Evolutionary conservation across 169 alveolate species (phyloP).

Genomic region (Ichthyophthirius multifiliis): DNA sequence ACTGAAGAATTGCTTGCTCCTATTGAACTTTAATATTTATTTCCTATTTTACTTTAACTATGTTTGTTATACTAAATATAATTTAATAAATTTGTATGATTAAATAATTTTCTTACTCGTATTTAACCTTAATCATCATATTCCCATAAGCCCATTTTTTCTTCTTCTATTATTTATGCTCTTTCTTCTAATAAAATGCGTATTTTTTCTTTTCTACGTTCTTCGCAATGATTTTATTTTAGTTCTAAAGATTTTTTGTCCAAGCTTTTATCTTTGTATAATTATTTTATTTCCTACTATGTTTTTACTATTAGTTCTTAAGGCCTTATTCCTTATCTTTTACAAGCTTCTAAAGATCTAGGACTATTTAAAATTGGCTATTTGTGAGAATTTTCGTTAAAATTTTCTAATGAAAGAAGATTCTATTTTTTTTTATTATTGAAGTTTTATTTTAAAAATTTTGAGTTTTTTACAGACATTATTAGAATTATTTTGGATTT

Average conservation of each 20-base stretch:
- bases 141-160: neutral
- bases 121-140: neutral
- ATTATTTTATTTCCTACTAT: slow-evolving; percentile 15
- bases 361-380: slow-evolving; percentile 43
- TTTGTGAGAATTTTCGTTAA: neutral
- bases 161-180: slow-evolving; percentile 3
- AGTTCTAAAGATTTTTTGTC: slow-evolving; percentile 27
- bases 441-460: no score
- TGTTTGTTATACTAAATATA: neutral
- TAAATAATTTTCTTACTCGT: neutral
- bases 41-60: neutral
- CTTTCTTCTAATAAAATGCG: slow-evolving; percentile 31
- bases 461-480: no score
- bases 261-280: neutral
- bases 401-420: slow-evolving; percentile 1
- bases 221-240: slow-evolving; percentile 41
- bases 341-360: slow-evolving; percentile 47
- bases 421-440: neutral
- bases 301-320: slow-evolving; percentile 31
- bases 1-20: neutral
- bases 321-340: slow-evolving; percentile 41
- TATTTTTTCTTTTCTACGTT: slow-evolving; percentile 44
- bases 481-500: no score
- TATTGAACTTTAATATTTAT: slow-evolving; percentile 12
- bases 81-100: neutral